Conservation (phyloP, 495 filamentous ascomycete genomes). For the Evernia prunastri region DNA sequence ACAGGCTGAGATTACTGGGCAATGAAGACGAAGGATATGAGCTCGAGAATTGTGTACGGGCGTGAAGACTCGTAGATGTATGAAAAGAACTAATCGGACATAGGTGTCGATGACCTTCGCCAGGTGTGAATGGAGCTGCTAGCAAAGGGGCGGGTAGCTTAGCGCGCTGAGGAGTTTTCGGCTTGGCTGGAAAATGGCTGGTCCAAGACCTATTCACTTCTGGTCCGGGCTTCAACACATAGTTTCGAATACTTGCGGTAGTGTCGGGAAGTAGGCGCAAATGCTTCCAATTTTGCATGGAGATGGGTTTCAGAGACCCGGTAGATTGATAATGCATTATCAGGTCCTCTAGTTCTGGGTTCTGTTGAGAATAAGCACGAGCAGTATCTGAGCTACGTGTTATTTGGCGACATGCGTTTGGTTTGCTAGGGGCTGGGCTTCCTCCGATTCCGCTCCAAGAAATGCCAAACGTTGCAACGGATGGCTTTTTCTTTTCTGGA, state of each 20-base stretch:
- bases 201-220: conserved; percentile 15
- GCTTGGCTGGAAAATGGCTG: conserved; percentile 4
- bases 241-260: not conserved
- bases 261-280: not conserved
- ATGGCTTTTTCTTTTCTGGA: not conserved
- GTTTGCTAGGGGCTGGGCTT: not conserved
- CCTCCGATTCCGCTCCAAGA: not conserved
- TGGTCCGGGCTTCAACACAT: not conserved
- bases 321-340: not conserved
- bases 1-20: not conserved
- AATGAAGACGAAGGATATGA: not conserved
- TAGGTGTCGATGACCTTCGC: not conserved
- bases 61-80: not conserved
- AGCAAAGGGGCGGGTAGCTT: not conserved
- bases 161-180: not conserved
- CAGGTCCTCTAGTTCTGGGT: not conserved
- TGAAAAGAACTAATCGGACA: not conserved
- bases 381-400: not conserved
- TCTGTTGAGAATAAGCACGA: not conserved
- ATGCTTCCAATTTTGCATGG: not conserved
- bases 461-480: not conserved
- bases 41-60: not conserved
- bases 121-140: not conserved
- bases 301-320: not conserved
- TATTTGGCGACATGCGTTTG: not conserved